Conservation (phyloP, 768 basidiomycete genomes). For the Kwoniella dejecticola region DNA sequence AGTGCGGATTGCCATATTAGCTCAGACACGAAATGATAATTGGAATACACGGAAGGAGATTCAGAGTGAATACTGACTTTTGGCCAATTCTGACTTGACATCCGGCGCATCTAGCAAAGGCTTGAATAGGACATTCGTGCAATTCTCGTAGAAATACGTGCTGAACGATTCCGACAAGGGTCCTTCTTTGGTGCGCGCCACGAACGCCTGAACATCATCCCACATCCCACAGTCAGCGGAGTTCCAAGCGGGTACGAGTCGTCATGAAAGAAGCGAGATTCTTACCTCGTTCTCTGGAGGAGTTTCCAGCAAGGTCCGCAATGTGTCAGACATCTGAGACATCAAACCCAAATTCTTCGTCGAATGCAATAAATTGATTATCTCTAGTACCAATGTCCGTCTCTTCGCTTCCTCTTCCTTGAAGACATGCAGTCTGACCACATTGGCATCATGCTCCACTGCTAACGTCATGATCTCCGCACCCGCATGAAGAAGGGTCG, state of each 20-base stretch:
- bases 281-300: conserved; percentile 47
- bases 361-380: conserved; percentile 74
- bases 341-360: conserved; percentile 84
- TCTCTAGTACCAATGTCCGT: conserved; percentile 69
- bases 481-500: conserved; percentile 72
- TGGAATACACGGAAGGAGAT: no score
- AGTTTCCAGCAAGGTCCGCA: conserved; percentile 79
- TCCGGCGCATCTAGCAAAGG: conserved; percentile 77
- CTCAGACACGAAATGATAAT: no score
- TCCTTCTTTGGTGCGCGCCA: conserved; percentile 62
- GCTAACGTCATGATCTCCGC: conserved; percentile 82
- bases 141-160: conserved; percentile 86
- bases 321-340: conserved; percentile 83
- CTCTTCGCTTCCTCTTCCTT: conserved; percentile 67
- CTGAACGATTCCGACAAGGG: conserved; percentile 84
- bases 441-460: conserved; percentile 86
- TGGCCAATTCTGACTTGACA: conserved; percentile 62
- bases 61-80: conserved; percentile 56
- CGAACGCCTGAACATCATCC: conserved; percentile 20
- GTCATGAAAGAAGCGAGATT: not conserved
- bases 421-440: conserved; percentile 79
- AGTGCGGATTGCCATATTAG: not conserved
- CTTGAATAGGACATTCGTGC: conserved; percentile 69
- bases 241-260: not conserved
- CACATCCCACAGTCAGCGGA: no score